Conservation (phyloP, 2,329 filamentous ascomycete species). For the Pseudopyrenochaeta lycopersici region DNA sequence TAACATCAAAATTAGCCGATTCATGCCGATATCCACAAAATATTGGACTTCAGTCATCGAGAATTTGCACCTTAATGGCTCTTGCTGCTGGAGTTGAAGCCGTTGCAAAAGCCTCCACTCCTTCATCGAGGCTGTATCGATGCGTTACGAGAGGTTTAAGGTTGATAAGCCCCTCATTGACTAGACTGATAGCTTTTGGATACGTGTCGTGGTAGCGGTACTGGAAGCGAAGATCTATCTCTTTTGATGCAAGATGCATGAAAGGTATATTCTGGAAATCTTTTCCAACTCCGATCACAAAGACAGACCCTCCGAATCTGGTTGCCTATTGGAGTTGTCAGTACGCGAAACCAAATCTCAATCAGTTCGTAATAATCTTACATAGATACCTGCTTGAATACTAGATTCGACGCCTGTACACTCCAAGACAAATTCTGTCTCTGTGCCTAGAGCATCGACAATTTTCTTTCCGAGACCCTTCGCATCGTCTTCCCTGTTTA, state of each 20-base stretch:
- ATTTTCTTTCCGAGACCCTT: conserved; percentile 48
- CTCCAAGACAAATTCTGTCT: conserved; percentile 45
- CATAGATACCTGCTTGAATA: conserved; percentile 17
- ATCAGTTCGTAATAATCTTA: neutral
- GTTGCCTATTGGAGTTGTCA: conserved; percentile 39
- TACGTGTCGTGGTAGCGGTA: conserved; percentile 53
- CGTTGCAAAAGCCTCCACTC: conserved; percentile 47
- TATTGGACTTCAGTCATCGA: conserved; percentile 1
- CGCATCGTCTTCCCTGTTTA: conserved; percentile 48
- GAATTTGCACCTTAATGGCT: conserved; percentile 40
- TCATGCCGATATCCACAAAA: too few relatives aligned
- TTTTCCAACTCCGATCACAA: conserved; percentile 49
- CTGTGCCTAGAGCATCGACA: conserved; percentile 43
- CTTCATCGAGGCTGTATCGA: conserved; percentile 47
- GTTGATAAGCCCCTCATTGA: conserved; percentile 49
- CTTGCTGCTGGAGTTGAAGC: conserved; percentile 46
- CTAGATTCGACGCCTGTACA: conserved; percentile 47
- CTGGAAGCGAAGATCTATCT: conserved; percentile 53
- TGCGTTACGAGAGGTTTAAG: conserved; percentile 46
- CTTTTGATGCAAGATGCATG: conserved; percentile 48
- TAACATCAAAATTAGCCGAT: too few relatives aligned
- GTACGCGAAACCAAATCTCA: neutral
- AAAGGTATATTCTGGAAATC: conserved; percentile 50
- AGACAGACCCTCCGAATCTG: conserved; percentile 48
- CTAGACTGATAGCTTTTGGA: conserved; percentile 53